A percentile compares a stretch with the other conserved stretches of the same genome.
Conservation (phyloP, 164 flowering plant species). For the Chimonanthus salicifolius region DNA sequence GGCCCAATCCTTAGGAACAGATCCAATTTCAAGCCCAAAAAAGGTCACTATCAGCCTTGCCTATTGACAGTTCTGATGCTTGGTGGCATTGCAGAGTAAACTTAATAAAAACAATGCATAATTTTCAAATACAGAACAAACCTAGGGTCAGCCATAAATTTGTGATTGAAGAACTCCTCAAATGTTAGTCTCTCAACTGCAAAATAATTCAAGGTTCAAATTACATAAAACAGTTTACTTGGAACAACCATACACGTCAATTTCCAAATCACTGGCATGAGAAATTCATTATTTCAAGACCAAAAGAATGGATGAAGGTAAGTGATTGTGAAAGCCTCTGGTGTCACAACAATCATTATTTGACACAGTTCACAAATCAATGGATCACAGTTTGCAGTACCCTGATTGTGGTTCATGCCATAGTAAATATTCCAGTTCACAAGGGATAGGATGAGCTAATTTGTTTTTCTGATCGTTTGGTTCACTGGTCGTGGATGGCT, state of each 20-base stretch:
- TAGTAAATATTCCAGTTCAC: too few species aligned
- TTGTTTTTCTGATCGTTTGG: too few species aligned
- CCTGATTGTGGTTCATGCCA: too few species aligned
- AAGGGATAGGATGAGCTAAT: too few species aligned
- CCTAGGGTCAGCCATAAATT: conserved; percentile 37
- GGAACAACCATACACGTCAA: neutral
- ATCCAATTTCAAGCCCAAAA: neutral
- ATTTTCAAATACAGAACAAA: conserved; percentile 14
- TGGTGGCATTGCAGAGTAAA: neutral
- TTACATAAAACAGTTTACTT: conserved; percentile 1
- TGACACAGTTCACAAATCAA: too few species aligned
- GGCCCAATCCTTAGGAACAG: neutral
- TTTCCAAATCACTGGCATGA: neutral
- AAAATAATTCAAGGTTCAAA: conserved; percentile 16
- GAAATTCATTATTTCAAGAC: neutral
- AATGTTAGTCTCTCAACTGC: conserved; percentile 59
- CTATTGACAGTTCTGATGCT: neutral
- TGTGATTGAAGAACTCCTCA: conserved; percentile 57
- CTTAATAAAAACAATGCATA: neutral
- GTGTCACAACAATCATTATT: too few species aligned
- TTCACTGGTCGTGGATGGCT: too few species aligned
- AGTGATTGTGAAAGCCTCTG: too few species aligned
- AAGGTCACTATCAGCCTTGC: neutral
- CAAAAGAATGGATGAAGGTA: neutral
- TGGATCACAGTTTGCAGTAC: too few species aligned